Evolutionary conservation across 2,329 filamentous ascomycete species (phyloP), one percentile per base, ranked within the genome.

Genomic region (Plectosphaerella cucumerina): DNA sequence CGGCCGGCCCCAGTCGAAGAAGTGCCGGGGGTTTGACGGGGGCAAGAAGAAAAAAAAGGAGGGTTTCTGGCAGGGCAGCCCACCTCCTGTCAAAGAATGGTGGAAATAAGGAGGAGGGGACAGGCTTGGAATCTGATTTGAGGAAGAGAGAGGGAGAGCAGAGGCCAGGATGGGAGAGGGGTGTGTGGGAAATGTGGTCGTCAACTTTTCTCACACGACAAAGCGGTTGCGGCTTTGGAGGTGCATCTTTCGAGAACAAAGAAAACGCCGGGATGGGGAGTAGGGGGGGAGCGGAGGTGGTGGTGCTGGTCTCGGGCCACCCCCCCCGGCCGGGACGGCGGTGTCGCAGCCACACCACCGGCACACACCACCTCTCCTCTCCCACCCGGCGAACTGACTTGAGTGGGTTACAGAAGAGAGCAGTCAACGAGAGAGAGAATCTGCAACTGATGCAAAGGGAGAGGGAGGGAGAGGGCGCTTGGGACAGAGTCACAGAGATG

Each of bases 61-160:
- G 31, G 45, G n/a, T n/a, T 44, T 8, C 6, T 43, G 26, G 21
- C 43, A 23, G 22, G n/a, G 22, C 39, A 31, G 22, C 15, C 17
- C 22, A 4, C 37, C 48, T 33, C 12, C 12, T 4, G 39, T 23
- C 10, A 44, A 34, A 33, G 39, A 26, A 53, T n/a, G 45, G 45
- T 47, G 45, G 45, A 47, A 39, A 47, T 47, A 34, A 47, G n/a
- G 37, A 47, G 45, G 45, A 47, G 8, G 23, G 43, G 23, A n/a
- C n/a, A 11, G 26, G 4, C 26, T 11, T 31, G 26, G 8, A 11
- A 31, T 31, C 2, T 31, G 26, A 31, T 31, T 31, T 31, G 26
- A 31, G 26, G 26, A 31, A 11, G 26, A 11, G 26, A 31, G 26
- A 31, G 12, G 26, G 26, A 37, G 20, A 33, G 23, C 21, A 45